Evolutionary conservation across 177 flowering plant genomes (phyloP), one percentile per base, ranked within the genome.

Genomic region (Telopea speciosissima): DNA sequence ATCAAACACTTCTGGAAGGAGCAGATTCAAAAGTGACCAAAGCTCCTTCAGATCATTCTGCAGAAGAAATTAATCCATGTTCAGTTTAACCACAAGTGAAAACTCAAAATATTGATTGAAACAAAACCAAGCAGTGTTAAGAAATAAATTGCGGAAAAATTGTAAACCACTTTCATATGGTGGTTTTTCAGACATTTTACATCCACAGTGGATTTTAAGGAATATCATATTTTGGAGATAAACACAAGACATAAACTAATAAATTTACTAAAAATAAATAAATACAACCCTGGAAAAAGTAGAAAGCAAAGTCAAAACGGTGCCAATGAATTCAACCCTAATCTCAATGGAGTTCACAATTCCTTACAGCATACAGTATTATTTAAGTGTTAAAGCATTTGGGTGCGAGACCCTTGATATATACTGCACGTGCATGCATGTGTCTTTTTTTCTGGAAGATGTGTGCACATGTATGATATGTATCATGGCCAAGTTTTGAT

Each of bases 11-110:
- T 96, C 99, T 3, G 99, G 99, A 75, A 93, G 95, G 22, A 96
- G 99, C 58, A 96, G 83, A 83, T 96, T 96, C 65, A 96, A 69
- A 74, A 96, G 88, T 24, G 99, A 96, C 99, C 99, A 96, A 22
- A 96, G 91, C 77, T 96, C 99, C 80, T 96, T 93, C 78, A 96
- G 79, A 82, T 96, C 99, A 82, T 96, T 96, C 99, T 96, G 95
- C 85, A 85, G 66, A 71, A 71, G 63, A 52, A 33, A 52, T 22
- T 10, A 49, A 2, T 21, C 63, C 24, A 56, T 66, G 26, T 65
- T 66, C 52, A 70, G 42, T 23, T 33, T 40, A 63, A 42, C 24
- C 64, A 71, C 9, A 22, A 28, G 31, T 10, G 59, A 23, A 36
- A 0, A 56, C 33, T 3, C 9, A 1, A 3, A 65, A 16, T 12